Base-by-base conservation (phyloP, 2,329 filamentous ascomycete genomes). In the Cladosporium cucumerinum region DNA sequence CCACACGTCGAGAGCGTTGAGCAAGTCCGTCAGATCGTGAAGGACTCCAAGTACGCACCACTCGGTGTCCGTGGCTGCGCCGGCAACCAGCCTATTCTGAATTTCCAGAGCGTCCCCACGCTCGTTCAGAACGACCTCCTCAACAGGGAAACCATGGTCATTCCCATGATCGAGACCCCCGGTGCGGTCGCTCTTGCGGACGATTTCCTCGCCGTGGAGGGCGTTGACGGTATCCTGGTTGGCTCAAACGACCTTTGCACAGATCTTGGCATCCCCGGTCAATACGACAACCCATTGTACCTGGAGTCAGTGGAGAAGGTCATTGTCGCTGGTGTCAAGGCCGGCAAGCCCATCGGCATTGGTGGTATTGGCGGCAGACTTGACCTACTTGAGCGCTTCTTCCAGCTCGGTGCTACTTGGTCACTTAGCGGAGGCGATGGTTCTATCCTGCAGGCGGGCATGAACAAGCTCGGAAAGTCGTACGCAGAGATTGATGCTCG, bases 231-330 rank as follows among this genome's bases (percentile, higher is more conserved):
- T 1, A 69, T 82, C 0, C 70, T 82, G 2, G 76, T 82, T 23
- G 80, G 81, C 6, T 78, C 79, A 1, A 82, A 82, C 57, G 81
- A 82, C 64, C 69, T 82, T 57, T 78, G 72, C 23, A 75, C 77
- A 1, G 80, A 82, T 49, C 74, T 82, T 71, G 80, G 79, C 0
- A 80, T 79, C 32, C 77, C 78, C 0, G 78, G 79, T 2, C 69
- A 79, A 51, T 80, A 77, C 62, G 77, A 80, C 39, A 75, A 77
- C 66, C 68, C 73, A 1, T 46, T 68, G 10, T 76, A 74, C 51
- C 59, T 72, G 46, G 64, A 76, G 6, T 69, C 75, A 0, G 72
- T 78, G 7, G 67, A 74, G 46, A 77, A 76, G 64, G 75, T 74
- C 3, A 76, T 78, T 18, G 67, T 69, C 5, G 79, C 79, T 1